phyloP scores from a whole-genome alignment of 345 rosid genomes.

The Euphorbia lathyris region DNA sequence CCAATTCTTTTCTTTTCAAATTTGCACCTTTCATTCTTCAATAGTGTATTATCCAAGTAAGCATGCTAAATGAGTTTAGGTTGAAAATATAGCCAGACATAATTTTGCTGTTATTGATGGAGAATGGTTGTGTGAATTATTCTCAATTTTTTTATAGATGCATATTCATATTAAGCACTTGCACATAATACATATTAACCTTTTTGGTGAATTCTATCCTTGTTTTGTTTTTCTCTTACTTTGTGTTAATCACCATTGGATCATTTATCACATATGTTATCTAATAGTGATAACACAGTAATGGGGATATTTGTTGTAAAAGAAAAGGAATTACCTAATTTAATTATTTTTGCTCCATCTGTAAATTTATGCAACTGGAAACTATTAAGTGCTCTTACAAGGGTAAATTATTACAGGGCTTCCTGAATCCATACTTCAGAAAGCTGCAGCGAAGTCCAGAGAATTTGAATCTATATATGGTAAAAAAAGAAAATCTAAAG shows the following conservation, averaged over 20 bases:
- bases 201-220: background rate
- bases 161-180: background rate
- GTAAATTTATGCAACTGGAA: background rate
- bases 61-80: background rate
- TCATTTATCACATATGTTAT: background rate
- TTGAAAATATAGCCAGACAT: background rate
- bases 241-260: no score
- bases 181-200: background rate
- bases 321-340: background rate
- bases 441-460: conserved; percentile 64
- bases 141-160: background rate
- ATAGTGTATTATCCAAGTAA: background rate
- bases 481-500: conserved; percentile 24
- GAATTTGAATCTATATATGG: conserved; percentile 68
- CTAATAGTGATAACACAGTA: background rate
- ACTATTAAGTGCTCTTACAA: background rate
- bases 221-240: no score
- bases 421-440: conserved; percentile 56
- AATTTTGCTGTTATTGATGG: background rate
- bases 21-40: background rate
- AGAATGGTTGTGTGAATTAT: background rate
- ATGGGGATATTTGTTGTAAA: background rate
- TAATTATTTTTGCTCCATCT: background rate
- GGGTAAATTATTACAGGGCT: conserved; percentile 51
- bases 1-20: background rate